These are phyloP conservation scores for Boletus tylopilopsis DNA, from an alignment of 768 basidiomycete species.

Conservation along the genomic window DNA sequence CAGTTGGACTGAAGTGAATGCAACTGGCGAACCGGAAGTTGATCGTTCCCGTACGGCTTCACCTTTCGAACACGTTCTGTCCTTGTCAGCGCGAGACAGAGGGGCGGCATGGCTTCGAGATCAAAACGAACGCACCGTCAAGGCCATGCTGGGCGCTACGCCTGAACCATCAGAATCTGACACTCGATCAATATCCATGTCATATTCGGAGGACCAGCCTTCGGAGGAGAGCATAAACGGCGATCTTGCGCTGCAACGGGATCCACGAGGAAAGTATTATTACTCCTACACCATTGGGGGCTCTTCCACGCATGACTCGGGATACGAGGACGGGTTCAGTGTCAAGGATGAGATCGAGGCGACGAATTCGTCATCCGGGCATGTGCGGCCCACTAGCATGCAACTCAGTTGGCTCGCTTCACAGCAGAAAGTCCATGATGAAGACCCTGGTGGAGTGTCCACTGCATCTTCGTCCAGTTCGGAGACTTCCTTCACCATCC, in stretches of 20 bases:
- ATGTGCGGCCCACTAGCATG: slow-evolving; percentile 60
- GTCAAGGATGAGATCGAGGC: slow-evolving; percentile 31
- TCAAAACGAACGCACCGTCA: slow-evolving; percentile 66
- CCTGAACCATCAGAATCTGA: slow-evolving; percentile 61
- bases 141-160: slow-evolving; percentile 52
- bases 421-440: slow-evolving; percentile 39
- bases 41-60: slow-evolving; percentile 42
- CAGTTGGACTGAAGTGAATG: slow-evolving; percentile 43
- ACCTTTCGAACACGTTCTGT: slow-evolving; percentile 37
- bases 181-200: slow-evolving; percentile 38
- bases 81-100: slow-evolving; percentile 54
- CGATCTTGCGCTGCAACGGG: slow-evolving; percentile 63
- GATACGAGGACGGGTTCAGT: slow-evolving; percentile 48
- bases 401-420: slow-evolving; percentile 63
- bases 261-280: slow-evolving; percentile 69
- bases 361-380: slow-evolving; percentile 25
- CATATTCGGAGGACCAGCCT: slow-evolving; percentile 27
- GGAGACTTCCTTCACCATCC: slow-evolving; percentile 19
- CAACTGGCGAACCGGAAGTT: slow-evolving; percentile 52
- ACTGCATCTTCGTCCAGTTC: slow-evolving; percentile 13
- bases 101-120: slow-evolving; percentile 81
- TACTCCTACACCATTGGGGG: slow-evolving; percentile 61
- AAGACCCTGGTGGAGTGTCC: slow-evolving; percentile 10
- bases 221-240: slow-evolving; percentile 47
- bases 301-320: slow-evolving; percentile 50